Evolutionary conservation across 2,329 filamentous ascomycete species (phyloP), one percentile per base, ranked within the genome.

Genomic region (Aspergillus sp.): DNA sequence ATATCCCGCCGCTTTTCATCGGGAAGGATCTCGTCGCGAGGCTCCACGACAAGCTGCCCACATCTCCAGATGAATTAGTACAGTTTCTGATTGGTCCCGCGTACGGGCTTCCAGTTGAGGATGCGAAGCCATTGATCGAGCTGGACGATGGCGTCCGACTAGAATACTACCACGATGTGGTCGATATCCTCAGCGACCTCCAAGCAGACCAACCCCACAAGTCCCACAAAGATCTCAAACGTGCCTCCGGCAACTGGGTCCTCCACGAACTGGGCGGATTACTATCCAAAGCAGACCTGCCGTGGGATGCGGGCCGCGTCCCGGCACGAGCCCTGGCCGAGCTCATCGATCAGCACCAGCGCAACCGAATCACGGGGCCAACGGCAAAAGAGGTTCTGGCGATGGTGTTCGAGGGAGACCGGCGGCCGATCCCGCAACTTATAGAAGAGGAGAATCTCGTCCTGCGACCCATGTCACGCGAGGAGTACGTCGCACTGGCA

Each of bases 1-100:
- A 98, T 62, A 75, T 98, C 9, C 78, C 80, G 0, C 88, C 93
- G 1, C 74, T 98, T 1, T 63, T 89, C 2, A 85, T 98, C 50
- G 82, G 82, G 5, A 62, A 71, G 49, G 82, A 86, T 48, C 73
- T 97, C 0, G 72, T 96, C 4, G 61, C 74, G 4, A 74, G 83
- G 52, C 73, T 97, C 9, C 70, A 67, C 19, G 56, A 67, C 0
- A 84, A 76, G 0, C 69, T 95, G 49, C 86, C 88, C 4, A 73
- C 79, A 26, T 72, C 86, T 7, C 88, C 90, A 0, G 89, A 95
- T 54, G 72, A 76, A 10, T 79, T 87, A 47, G 63, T 91, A 2
- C 71, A 79, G 32, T 73, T 78, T 33, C 72, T 94, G 2, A 75
- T 81, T 1, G 66, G 75, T 2, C 52, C 65, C 4, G 61, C 63